Conservation (phyloP, 352 stramenopile species). For the Globisporangium megalacanthum region DNA sequence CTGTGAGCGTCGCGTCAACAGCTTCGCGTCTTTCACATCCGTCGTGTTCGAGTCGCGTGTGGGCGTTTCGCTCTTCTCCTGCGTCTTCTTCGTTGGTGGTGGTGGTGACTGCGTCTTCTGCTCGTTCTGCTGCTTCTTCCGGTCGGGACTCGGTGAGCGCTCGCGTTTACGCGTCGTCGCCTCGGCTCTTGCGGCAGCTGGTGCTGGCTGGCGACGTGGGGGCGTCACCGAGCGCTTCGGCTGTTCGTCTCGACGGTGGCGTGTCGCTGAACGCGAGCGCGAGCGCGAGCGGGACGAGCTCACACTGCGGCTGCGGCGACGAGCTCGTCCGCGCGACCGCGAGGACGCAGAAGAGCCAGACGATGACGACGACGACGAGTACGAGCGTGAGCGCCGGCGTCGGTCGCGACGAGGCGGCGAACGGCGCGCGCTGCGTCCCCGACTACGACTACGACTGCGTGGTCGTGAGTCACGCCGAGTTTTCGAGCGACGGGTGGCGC, state of each 20-base stretch:
- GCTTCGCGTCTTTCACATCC: neutral
- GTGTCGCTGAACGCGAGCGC: constrained; percentile 13
- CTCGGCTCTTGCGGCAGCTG: neutral
- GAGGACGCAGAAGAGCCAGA: constrained; percentile 8
- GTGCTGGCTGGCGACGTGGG: constrained; percentile 1
- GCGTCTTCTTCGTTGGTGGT: constrained; percentile 1
- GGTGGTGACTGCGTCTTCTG: neutral
- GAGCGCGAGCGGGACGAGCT: constrained; percentile 10
- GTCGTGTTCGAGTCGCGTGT: neutral
- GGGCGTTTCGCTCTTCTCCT: neutral
- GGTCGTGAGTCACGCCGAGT: neutral
- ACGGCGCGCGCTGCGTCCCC: constrained; percentile 1
- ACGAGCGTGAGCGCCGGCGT: constrained; percentile 15
- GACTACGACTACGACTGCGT: constrained; percentile 10
- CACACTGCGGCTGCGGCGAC: constrained; percentile 5
- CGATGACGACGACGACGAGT: constrained; percentile 12
- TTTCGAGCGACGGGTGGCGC: neutral
- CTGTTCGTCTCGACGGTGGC: neutral
- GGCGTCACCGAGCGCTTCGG: constrained; percentile 6
- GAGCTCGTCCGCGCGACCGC: neutral
- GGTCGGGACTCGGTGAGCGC: constrained; percentile 6
- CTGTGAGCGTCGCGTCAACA: constrained; percentile 3
- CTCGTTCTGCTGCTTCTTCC: constrained; percentile 4
- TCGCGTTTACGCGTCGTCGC: constrained; percentile 10
- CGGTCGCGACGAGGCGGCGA: constrained; percentile 2